Evolutionary conservation across 1,284 basidiomycete species (phyloP).

Genomic region (Malassezia dermatis): DNA sequence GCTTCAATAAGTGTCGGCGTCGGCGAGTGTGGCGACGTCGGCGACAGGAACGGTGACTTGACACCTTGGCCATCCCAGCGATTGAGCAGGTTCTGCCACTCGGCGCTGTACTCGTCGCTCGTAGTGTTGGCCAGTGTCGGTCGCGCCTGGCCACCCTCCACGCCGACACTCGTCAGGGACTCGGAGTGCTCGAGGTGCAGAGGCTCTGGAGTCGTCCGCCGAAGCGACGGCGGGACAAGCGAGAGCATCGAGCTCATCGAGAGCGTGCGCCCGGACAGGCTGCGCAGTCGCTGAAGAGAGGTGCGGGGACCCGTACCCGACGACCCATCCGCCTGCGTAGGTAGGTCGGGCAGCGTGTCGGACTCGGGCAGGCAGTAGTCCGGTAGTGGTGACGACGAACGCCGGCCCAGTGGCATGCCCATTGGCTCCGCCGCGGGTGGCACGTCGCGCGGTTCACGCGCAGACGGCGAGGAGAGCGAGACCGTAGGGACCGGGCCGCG

Average conservation of each 20-base stretch:
- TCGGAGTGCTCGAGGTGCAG: neutral
- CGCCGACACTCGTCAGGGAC: constrained; percentile 1
- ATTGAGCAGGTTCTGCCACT: constrained; percentile 8
- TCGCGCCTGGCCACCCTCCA: neutral
- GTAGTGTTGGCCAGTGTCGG: neutral
- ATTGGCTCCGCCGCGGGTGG: no score
- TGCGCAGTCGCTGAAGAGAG: neutral
- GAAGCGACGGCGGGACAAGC: neutral
- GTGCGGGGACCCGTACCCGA: neutral
- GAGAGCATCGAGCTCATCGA: neutral
- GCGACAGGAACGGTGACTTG: neutral
- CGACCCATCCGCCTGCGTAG: neutral
- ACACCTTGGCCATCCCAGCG: neutral
- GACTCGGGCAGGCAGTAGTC: neutral
- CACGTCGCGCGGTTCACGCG: neutral
- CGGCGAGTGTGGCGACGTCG: constrained; percentile 3
- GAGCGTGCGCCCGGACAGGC: neutral
- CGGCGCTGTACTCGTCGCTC: constrained; percentile 10
- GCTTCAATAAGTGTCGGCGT: constrained; percentile 5
- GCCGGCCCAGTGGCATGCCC: neutral
- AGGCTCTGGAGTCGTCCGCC: neutral
- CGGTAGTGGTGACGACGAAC: neutral
- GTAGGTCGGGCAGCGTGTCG: neutral
- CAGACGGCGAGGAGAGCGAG: neutral
- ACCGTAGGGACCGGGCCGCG: neutral